phyloP scores from a whole-genome alignment of 2,329 filamentous ascomycete genomes.

The Triangularia verruculosa region DNA sequence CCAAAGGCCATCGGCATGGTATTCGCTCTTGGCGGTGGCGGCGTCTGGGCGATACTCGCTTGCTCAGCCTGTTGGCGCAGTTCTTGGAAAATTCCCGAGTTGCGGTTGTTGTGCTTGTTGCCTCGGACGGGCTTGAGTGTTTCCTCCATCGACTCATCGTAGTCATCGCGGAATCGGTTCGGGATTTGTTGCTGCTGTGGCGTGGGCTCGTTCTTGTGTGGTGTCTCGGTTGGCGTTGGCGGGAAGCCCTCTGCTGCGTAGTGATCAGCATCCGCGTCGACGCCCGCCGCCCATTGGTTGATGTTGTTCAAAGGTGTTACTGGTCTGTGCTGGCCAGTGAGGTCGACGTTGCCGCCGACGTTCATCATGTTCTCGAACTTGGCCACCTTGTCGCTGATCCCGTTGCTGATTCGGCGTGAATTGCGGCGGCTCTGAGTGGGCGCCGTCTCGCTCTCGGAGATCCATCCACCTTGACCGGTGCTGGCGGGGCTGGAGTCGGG shows the following conservation, averaged over 20 bases:
- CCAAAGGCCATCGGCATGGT: constrained; percentile 38
- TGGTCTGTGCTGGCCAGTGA: constrained; percentile 46
- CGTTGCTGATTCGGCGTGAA: constrained; percentile 56
- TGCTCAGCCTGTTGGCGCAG: constrained; percentile 54
- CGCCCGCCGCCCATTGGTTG: not conserved
- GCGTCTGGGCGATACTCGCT: constrained; percentile 48
- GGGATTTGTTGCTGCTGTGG: constrained; percentile 31
- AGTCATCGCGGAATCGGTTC: constrained; percentile 56
- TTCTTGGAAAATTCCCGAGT: constrained; percentile 55
- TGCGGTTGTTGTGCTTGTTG: constrained; percentile 37
- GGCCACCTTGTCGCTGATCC: constrained; percentile 57
- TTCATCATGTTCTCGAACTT: constrained; percentile 54
- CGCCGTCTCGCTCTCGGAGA: constrained; percentile 47
- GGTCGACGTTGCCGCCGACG: constrained; percentile 36
- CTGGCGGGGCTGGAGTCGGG: constrained; percentile 43
- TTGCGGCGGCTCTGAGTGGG: constrained; percentile 38
- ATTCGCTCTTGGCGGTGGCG: constrained; percentile 50
- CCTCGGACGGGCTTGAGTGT: constrained; percentile 56
- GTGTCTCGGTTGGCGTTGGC: constrained; percentile 65
- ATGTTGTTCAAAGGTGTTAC: constrained; percentile 55
- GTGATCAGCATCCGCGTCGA: constrained; percentile 22
- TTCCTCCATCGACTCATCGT: constrained; percentile 65
- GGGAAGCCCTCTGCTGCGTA: constrained; percentile 57
- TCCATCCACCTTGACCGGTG: constrained; percentile 44
- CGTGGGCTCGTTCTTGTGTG: constrained; percentile 42